Evolutionary conservation across 2,329 filamentous ascomycete genomes (phyloP).

Genomic region (Hymenoscyphus linearis): DNA sequence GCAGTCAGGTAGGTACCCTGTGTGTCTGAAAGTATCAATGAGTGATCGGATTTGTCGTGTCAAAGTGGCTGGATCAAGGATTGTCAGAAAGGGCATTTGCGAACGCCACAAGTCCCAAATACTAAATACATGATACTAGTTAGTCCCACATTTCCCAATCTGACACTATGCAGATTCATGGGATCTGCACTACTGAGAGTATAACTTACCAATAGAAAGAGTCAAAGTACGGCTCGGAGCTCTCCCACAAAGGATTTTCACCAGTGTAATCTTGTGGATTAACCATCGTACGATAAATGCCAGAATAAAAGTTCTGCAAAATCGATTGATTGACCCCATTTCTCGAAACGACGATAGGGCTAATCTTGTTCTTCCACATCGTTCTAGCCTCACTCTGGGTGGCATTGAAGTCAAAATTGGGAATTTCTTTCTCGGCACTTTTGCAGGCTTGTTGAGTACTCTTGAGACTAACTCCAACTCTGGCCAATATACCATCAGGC

Average conservation of each 20-base stretch:
- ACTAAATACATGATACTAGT: conserved; percentile 30
- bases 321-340: conserved; percentile 48
- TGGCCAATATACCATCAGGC: conserved; percentile 46
- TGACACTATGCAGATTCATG: conserved; percentile 68
- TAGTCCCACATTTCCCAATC: conserved; percentile 44
- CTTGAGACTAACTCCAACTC: conserved; percentile 67
- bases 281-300: conserved; percentile 63
- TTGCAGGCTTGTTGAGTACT: conserved; percentile 59
- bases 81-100: conserved; percentile 62
- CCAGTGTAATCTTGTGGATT: conserved; percentile 69
- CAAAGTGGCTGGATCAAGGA: conserved; percentile 59
- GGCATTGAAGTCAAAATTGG: conserved; percentile 57
- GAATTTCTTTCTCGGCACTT: conserved; percentile 64
- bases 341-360: conserved; percentile 47
- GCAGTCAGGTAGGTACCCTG: conserved; percentile 38
- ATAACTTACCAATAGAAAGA: conserved; percentile 57
- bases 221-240: conserved; percentile 65
- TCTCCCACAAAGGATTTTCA: conserved; percentile 64
- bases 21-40: conserved; percentile 63
- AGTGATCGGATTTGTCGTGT: conserved; percentile 65
- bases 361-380: conserved; percentile 57
- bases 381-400: conserved; percentile 47
- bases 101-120: conserved; percentile 69
- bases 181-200: conserved; percentile 59
- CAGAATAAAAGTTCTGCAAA: conserved; percentile 61